A percentile compares a stretch with the other conserved stretches of the same genome.
phyloP scores from a whole-genome alignment of 2,329 filamentous ascomycete species.

The Apiospora aurea region DNA sequence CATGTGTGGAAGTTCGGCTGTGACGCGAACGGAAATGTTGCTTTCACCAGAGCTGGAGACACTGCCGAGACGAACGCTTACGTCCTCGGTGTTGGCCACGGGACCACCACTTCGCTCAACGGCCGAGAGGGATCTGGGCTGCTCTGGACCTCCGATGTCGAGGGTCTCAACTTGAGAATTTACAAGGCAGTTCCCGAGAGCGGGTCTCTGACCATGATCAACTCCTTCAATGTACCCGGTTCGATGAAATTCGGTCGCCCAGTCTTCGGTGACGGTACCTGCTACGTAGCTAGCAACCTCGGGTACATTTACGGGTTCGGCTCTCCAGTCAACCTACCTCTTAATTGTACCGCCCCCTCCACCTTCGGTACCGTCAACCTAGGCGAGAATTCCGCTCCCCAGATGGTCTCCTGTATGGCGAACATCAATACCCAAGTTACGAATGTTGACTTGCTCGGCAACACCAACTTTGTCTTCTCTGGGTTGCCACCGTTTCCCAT shows the following conservation, averaged over 20 bases:
- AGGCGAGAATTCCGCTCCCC: constrained; percentile 41
- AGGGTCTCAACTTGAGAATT: constrained; percentile 58
- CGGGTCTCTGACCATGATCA: constrained; percentile 54
- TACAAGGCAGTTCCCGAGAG: constrained; percentile 59
- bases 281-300: constrained; percentile 59
- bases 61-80: constrained; percentile 57
- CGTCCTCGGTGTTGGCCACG: constrained; percentile 62
- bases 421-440: constrained; percentile 52
- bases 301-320: constrained; percentile 64
- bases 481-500: constrained; percentile 41
- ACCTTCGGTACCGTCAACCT: constrained; percentile 56
- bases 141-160: constrained; percentile 63
- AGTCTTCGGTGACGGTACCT: constrained; percentile 63
- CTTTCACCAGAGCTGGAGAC: constrained; percentile 60
- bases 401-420: constrained; percentile 56
- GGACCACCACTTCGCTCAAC: constrained; percentile 62
- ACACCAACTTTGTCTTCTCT: constrained; percentile 47
- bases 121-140: constrained; percentile 62
- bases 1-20: constrained; percentile 66
- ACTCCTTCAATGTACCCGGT: constrained; percentile 58
- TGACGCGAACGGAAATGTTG: constrained; percentile 53
- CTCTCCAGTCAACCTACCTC: constrained; percentile 58
- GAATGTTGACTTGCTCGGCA: constrained; percentile 45
- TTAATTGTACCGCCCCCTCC: constrained; percentile 59
- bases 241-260: constrained; percentile 64